A percentile compares a stretch with the other conserved stretches of the same genome.
Conservation (phyloP, 768 basidiomycete species). For the Termitomyces sp. region DNA sequence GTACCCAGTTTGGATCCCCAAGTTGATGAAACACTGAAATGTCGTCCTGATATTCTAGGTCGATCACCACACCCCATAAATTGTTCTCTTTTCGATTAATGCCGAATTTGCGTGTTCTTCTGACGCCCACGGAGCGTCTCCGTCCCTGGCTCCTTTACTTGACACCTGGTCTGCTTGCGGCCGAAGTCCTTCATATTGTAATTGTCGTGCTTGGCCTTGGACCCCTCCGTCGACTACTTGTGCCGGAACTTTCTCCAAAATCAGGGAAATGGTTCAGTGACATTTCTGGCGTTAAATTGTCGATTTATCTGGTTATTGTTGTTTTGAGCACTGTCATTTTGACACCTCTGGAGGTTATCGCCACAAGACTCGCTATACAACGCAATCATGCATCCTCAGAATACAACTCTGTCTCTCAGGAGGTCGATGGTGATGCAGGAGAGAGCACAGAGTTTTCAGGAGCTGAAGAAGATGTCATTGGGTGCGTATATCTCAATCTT, state of each 20-base stretch:
- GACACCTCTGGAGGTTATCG: constrained; percentile 75
- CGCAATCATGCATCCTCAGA: constrained; percentile 76
- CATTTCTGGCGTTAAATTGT: constrained; percentile 43
- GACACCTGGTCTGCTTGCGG: constrained; percentile 68
- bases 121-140: constrained; percentile 77
- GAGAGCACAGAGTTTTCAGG: constrained; percentile 59
- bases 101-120: constrained; percentile 58
- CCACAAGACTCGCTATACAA: constrained; percentile 75
- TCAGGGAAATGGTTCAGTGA: constrained; percentile 28
- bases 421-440: constrained; percentile 61
- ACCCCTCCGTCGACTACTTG: constrained; percentile 39
- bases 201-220: constrained; percentile 42
- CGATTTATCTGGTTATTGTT: constrained; percentile 52
- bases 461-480: constrained; percentile 78
- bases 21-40: neutral
- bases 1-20: constrained; percentile 29
- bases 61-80: constrained; percentile 79
- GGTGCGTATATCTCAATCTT: constrained; percentile 36
- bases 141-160: constrained; percentile 78
- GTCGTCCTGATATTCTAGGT: constrained; percentile 32
- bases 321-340: constrained; percentile 52
- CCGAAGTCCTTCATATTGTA: constrained; percentile 42
- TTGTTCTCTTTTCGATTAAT: constrained; percentile 56
- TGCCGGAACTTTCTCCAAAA: constrained; percentile 31
- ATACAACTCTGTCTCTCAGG: constrained; percentile 69